These are phyloP conservation scores for Pittosporum tobira DNA, from an alignment of 129 eudicot species.

Conservation along the genomic window DNA sequence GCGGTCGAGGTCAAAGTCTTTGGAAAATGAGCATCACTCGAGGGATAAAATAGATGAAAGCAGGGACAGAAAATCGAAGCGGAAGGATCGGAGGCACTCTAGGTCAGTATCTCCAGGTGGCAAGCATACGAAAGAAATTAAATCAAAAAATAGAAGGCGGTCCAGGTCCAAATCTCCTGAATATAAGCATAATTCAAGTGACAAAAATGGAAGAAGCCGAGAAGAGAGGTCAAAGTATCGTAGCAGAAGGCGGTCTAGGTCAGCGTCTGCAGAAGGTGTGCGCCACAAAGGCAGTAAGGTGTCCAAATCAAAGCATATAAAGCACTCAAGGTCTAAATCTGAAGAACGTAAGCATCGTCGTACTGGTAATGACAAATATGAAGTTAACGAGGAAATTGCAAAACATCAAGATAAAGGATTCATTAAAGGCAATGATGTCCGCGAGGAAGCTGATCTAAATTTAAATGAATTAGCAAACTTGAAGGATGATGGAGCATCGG, in stretches of 20 bases:
- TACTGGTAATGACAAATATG: constrained; percentile 11
- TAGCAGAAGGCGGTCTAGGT: constrained; percentile 50
- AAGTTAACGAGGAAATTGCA: constrained; percentile 9
- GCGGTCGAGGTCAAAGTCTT: constrained; percentile 68
- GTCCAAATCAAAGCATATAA: constrained; percentile 42
- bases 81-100: constrained; percentile 47
- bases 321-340: constrained; percentile 60
- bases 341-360: constrained; percentile 24
- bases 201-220: constrained; percentile 36
- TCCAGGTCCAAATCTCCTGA: constrained; percentile 58
- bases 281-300: constrained; percentile 32
- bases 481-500: constrained; percentile 24
- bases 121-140: constrained; percentile 38
- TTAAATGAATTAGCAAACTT: constrained; percentile 8
- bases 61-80: constrained; percentile 50
- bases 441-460: constrained; percentile 12
- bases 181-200: constrained; percentile 36
- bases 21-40: constrained; percentile 48
- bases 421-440: constrained; percentile 32
- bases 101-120: constrained; percentile 63
- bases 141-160: constrained; percentile 36
- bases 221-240: constrained; percentile 41
- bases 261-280: constrained; percentile 45
- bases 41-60: constrained; percentile 30
- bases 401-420: constrained; percentile 22